Evolutionary conservation across 257 asterid species (phyloP), one percentile per base, ranked within the genome.

Genomic region (Datura wrightii): DNA sequence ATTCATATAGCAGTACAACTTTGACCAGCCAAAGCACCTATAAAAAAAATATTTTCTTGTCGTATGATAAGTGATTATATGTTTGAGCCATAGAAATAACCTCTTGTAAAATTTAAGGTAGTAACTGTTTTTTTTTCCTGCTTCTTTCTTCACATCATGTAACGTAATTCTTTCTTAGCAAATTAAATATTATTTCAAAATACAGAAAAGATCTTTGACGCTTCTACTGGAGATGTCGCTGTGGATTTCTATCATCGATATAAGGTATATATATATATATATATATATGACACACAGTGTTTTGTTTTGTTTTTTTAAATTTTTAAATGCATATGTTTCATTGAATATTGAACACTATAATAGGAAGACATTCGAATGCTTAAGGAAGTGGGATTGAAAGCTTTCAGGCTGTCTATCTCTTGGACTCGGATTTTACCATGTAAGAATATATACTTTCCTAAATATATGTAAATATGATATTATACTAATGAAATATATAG

Each of bases 401-500:
- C 86, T 44, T 85, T 74, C 78, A 83, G 90, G 44, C 71, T 91
- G 39, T 91, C 92, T 2, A 85, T 91, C 67, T 76, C 90, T 6
- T 89, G 91, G 92, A 34, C 89, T 34, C 83, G 90, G 74, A 56
- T 91, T 19, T 48, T 87, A 65, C 91, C 94, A 83, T 82, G 91
- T 89, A 85, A 52, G 78, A 15, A 9, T 39, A 4, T 39, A 39
- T 39, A 39, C 42, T 39, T 24, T 24, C 31, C 31, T 24, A 24
- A 24, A 24, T 24, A 24, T 24, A 24, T 24, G 31, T 24, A 24
- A 24, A 24, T 24, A 24, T 24, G 31, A 24, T 24, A 24, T 24
- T 24, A 54, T 54, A 54, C 60, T 54, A 54, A 14, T 54, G 19
- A 3, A 54, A 54, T 54, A 54, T 54, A 3, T 13, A 53, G 18